These are phyloP conservation scores for Pythium grandisporangium DNA, from an alignment of 352 stramenopile genomes.

Conservation along the genomic window DNA sequence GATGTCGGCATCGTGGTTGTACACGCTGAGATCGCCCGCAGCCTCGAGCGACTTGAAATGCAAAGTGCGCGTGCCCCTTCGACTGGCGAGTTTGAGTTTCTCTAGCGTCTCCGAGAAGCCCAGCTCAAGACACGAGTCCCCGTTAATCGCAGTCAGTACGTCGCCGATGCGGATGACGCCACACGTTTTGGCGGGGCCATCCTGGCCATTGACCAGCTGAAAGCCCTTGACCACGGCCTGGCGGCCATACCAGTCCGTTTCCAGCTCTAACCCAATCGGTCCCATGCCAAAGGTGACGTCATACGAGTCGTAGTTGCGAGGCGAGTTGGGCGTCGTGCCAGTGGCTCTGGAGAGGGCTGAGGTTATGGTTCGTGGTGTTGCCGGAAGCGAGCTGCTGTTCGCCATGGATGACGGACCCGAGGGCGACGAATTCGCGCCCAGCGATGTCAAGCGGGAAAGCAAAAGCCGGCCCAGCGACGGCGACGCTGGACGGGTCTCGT, in stretches of 20 bases:
- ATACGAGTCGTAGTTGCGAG: conserved; percentile 57
- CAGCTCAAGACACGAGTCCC: conserved; percentile 58
- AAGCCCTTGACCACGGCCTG: conserved; percentile 71
- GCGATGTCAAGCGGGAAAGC: no score
- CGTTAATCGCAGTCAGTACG: conserved; percentile 69
- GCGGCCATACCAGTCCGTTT: conserved; percentile 68
- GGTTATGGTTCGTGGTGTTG: no score
- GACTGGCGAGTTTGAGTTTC: conserved; percentile 27
- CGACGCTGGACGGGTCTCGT: no score
- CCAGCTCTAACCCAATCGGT: conserved; percentile 54
- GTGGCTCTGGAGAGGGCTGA: conserved; percentile 2
- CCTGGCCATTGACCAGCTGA: conserved; percentile 29
- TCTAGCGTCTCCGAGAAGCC: conserved; percentile 49
- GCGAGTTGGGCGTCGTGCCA: no score
- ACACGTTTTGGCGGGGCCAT: conserved; percentile 45
- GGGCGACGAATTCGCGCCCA: no score
- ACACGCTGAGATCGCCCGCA: conserved; percentile 54
- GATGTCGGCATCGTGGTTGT: conserved; percentile 49
- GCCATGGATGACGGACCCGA: no score
- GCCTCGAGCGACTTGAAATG: conserved; percentile 71
- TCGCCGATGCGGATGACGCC: conserved; percentile 56
- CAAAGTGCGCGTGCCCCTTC: conserved; percentile 35
- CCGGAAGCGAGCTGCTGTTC: no score
- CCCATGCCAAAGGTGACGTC: conserved; percentile 55
- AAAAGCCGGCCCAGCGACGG: no score